Base-by-base conservation (phyloP, 2,329 filamentous ascomycete genomes). In the Pyrenochaeta sp. region DNA sequence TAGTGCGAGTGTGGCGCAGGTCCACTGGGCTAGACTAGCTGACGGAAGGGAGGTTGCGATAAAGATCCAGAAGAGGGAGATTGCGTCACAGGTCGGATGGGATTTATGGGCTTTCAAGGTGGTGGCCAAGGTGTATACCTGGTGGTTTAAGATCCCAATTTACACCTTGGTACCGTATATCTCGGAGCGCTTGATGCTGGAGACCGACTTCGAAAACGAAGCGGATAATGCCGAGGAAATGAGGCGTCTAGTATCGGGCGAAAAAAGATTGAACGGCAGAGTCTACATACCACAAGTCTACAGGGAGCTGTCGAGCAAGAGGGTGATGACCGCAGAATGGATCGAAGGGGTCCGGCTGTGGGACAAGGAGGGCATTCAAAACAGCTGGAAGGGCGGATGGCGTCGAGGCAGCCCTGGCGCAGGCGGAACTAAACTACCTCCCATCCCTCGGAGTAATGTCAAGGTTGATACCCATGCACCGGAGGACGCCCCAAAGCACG, bases 61-160 rank as follows among this genome's bases (percentile, higher is more conserved):
- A 74, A 99, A 99, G 82, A 89, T 99, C 4, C 95, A 99, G 82
- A 99, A 98, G 81, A 86, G 90, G 50, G 94, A 97, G 82, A 98
- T 99, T 74, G 88, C 87, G 22, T 88, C 90, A 73, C 95, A 98
- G 80, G 91, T 97, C 37, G 88, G 89, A 4, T 97, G 93, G 93
- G 95, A 99, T 82, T 77, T 99, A 51, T 97, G 93, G 93, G 90
- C 93, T 2, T 97, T 97, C 83, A 93, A 93, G 85, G 90, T 93
- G 10, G 90, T 97, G 10, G 89, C 91, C 45, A 88, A 85, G 76
- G 86, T 93, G 28, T 97, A 97, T 74, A 91, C 91, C 1, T 90
- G 85, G 77, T 91, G 89, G 85, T 98, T 98, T 72, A 91, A 97
- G 69, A 85, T 99, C n/a, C 95, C 95, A 1, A 85, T 98, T 27